These are phyloP conservation scores for Didymella arachidicola DNA, from an alignment of 2,329 filamentous ascomycete species.

Conservation along the genomic window DNA sequence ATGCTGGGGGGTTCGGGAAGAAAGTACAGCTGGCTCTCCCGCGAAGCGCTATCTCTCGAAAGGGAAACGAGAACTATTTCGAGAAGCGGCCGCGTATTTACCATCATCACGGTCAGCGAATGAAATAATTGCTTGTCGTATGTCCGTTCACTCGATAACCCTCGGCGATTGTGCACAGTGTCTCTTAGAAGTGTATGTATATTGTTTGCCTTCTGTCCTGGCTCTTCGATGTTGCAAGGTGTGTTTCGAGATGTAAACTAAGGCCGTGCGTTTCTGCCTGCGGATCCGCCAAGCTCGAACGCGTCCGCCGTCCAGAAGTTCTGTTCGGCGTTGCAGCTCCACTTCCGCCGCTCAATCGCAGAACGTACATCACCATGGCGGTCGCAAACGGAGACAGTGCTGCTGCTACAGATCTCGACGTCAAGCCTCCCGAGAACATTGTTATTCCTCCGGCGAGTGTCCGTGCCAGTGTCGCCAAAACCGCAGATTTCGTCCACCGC, in stretches of 20 bases:
- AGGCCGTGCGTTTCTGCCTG: constrained; percentile 5
- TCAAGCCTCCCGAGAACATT: constrained; percentile 80
- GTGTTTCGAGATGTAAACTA: constrained; percentile 15
- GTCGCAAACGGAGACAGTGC: constrained; percentile 36
- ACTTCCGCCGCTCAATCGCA: constrained; percentile 22
- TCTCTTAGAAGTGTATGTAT: not conserved
- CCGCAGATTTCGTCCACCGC: constrained; percentile 85
- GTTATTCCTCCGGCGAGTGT: constrained; percentile 88
- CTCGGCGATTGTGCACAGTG: not conserved
- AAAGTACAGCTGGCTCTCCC: constrained; percentile 43
- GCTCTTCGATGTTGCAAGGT: not conserved
- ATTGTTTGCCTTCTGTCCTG: not conserved
- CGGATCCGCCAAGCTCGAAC: constrained; percentile 22
- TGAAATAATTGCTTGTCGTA: not conserved
- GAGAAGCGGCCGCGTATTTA: constrained; percentile 21
- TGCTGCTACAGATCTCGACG: constrained; percentile 31
- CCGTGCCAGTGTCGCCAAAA: constrained; percentile 87
- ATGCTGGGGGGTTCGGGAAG: constrained; percentile 18
- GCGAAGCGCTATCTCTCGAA: constrained; percentile 25
- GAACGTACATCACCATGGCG: constrained; percentile 34
- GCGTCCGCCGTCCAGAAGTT: constrained; percentile 18
- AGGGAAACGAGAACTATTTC: constrained; percentile 36
- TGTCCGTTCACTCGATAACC: not conserved
- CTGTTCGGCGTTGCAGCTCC: constrained; percentile 14
- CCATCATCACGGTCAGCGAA: constrained; percentile 8